phyloP scores from a whole-genome alignment of 148 eudicot genomes.

The Silene latifolia region DNA sequence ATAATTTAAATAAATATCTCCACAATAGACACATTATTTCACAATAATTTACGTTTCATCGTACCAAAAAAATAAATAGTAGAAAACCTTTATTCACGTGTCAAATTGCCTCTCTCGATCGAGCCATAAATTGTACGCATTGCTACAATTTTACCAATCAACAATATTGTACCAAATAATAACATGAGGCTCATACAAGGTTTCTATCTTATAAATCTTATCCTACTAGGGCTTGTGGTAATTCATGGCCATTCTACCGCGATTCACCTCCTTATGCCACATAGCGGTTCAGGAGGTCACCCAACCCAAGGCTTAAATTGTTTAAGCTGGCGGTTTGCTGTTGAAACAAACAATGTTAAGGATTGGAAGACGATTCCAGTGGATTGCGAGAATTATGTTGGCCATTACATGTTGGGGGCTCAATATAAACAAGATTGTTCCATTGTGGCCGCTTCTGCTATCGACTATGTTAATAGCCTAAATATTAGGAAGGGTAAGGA shows the following conservation, averaged over 20 bases:
- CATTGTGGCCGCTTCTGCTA: slow-evolving; percentile 34
- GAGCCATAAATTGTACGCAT: too few species aligned
- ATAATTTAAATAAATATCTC: too few species aligned
- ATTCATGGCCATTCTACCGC: slow-evolving; percentile 3
- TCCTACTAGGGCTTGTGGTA: neutral
- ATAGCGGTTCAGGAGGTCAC: slow-evolving; percentile 35
- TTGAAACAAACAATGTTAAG: slow-evolving; percentile 51
- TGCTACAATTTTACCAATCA: too few species aligned
- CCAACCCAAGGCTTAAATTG: slow-evolving; percentile 37
- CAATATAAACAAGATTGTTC: slow-evolving; percentile 47
- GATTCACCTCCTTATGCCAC: slow-evolving; percentile 43
- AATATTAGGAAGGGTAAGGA: slow-evolving; percentile 26
- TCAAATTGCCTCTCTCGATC: too few species aligned
- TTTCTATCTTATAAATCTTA: neutral
- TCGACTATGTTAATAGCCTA: slow-evolving; percentile 23
- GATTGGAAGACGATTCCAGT: slow-evolving; percentile 45
- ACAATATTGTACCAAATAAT: too few species aligned
- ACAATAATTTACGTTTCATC: too few species aligned
- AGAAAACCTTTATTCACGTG: too few species aligned
- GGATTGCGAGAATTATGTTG: slow-evolving; percentile 46
- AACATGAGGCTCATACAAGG: too few species aligned
- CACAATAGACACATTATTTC: too few species aligned
- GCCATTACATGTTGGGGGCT: slow-evolving; percentile 54
- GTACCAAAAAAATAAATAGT: too few species aligned
- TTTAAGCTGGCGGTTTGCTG: slow-evolving; percentile 59